A percentile compares a stretch with the other conserved stretches of the same genome.
Evolutionary conservation across 495 filamentous ascomycete genomes (phyloP).

Genomic region (Hypoxylon fuscum): DNA sequence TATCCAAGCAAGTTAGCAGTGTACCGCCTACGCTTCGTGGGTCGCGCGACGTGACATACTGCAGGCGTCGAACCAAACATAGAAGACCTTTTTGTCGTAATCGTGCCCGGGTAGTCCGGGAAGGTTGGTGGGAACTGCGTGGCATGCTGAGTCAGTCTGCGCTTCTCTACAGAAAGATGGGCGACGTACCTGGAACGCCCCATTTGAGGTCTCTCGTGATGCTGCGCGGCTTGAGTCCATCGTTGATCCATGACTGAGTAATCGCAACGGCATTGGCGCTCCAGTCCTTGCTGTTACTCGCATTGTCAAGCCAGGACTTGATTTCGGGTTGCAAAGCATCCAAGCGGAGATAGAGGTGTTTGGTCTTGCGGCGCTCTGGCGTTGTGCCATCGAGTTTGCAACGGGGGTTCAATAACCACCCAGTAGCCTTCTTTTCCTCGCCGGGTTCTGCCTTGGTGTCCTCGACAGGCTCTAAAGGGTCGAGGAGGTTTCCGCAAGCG

Average conservation of each 20-base stretch:
- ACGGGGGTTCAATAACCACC: constrained; percentile 58
- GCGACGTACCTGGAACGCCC: constrained; percentile 72
- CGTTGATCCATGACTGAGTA: constrained; percentile 80
- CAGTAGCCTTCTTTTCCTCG: constrained; percentile 35
- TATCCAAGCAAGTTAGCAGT: constrained; percentile 13
- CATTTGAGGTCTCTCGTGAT: constrained; percentile 95
- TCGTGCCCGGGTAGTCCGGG: constrained; percentile 65
- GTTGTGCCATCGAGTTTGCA: constrained; percentile 88
- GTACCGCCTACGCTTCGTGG: not conserved
- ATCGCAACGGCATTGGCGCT: constrained; percentile 77
- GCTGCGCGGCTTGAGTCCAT: constrained; percentile 81
- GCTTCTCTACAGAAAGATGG: not conserved
- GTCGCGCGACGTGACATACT: constrained; percentile 46
- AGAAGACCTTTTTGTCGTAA: constrained; percentile 86
- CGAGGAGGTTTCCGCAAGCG: constrained; percentile 79
- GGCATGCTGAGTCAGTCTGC: constrained; percentile 11
- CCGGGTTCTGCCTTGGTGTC: constrained; percentile 33
- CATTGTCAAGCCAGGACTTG: constrained; percentile 72
- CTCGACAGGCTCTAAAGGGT: constrained; percentile 66
- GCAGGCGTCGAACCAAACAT: constrained; percentile 98
- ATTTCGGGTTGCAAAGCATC: constrained; percentile 81
- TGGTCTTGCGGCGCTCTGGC: constrained; percentile 72
- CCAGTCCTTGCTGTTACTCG: constrained; percentile 66
- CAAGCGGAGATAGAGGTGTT: constrained; percentile 75
- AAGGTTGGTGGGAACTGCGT: constrained; percentile 41